phyloP scores from a whole-genome alignment of 441 rosid species.

The Pelargonium fulgidum region DNA sequence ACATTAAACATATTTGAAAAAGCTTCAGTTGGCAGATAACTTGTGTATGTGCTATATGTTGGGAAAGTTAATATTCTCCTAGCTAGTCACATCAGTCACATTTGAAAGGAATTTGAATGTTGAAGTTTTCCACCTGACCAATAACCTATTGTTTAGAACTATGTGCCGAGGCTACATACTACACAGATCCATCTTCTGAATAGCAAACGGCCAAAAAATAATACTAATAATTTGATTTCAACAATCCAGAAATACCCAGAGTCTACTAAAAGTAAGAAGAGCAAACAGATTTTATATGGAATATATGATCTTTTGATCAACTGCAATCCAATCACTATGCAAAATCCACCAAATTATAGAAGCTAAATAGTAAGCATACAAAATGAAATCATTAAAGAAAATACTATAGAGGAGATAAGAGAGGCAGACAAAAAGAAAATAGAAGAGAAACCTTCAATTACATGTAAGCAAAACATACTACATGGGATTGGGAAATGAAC shows the following conservation, averaged over 20 bases:
- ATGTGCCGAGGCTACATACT: background rate
- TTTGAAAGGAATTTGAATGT: background rate
- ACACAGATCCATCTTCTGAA: background rate
- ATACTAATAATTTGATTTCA: background rate
- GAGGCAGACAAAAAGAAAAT: background rate
- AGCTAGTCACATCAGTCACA: background rate
- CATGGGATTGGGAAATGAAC: background rate
- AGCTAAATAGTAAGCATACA: background rate
- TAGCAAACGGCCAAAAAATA: background rate
- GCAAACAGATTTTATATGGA: background rate
- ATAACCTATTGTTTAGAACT: background rate
- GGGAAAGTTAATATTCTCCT: constrained; percentile 11
- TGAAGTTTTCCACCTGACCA: background rate
- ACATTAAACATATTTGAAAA: constrained; percentile 1
- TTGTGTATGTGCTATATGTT: background rate
- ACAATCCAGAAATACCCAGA: background rate
- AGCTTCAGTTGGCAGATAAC: background rate
- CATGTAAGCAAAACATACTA: background rate
- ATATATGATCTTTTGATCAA: background rate
- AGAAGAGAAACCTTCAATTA: constrained; percentile 2
- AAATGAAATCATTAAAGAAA: background rate
- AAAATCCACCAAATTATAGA: background rate
- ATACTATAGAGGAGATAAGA: background rate
- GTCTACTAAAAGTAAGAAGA: background rate
- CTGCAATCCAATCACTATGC: background rate